A percentile compares a stretch with the other conserved stretches of the same genome.
Evolutionary conservation across 2,329 filamentous ascomycete species (phyloP).

Genomic region (Xylaria sp.): DNA sequence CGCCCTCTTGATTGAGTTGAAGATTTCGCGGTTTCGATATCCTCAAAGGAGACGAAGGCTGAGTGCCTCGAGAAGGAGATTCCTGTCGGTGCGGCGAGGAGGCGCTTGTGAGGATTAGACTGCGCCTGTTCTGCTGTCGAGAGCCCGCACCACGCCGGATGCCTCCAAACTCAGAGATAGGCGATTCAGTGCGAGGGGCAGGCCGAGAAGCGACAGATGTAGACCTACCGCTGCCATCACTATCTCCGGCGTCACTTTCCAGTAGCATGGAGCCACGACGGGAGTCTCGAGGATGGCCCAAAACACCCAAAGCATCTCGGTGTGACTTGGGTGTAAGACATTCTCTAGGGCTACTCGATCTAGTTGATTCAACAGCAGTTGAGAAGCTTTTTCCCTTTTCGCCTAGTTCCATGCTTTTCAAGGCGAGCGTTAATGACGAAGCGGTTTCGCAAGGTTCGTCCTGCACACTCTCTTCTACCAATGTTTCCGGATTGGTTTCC

Average conservation of each 20-base stretch:
- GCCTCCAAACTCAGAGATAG: conserved; percentile 82
- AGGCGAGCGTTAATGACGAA: conserved; percentile 61
- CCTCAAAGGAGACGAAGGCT: conserved; percentile 84
- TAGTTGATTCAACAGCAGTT: conserved; percentile 74
- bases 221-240: conserved; percentile 87
- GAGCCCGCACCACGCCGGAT: conserved; percentile 78
- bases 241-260: conserved; percentile 84
- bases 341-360: conserved; percentile 88
- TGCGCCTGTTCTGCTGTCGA: conserved; percentile 83
- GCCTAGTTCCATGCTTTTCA: conserved; percentile 52
- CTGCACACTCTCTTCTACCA: conserved; percentile 59
- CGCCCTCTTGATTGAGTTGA: conserved; percentile 63
- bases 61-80: conserved; percentile 77
- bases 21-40: conserved; percentile 79
- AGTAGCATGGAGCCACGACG: conserved; percentile 79
- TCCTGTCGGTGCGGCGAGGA: conserved; percentile 84
- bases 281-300: conserved; percentile 65
- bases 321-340: conserved; percentile 90
- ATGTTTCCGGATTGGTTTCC: conserved; percentile 46
- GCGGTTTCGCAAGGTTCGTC: conserved; percentile 63
- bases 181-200: conserved; percentile 81
- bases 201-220: conserved; percentile 72
- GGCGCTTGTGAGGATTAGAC: conserved; percentile 79
- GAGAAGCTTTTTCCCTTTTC: conserved; percentile 54
- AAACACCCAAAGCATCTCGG: conserved; percentile 61